These are phyloP conservation scores for Mangifera indica DNA, from an alignment of 345 rosid genomes.

Conservation along the genomic window DNA sequence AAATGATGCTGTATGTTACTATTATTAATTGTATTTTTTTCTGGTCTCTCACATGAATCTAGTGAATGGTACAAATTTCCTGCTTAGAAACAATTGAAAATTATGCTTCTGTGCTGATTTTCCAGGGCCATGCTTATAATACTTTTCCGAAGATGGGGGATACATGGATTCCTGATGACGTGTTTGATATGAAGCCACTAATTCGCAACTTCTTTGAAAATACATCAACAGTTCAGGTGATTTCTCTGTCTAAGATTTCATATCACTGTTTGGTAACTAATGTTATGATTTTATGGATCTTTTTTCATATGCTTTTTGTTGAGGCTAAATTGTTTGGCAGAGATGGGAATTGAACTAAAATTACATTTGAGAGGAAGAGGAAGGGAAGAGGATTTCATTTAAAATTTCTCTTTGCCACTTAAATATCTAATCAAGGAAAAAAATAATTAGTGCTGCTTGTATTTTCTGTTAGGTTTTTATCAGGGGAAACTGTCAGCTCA, in stretches of 20 bases:
- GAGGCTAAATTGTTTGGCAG: background rate
- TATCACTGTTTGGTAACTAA: background rate
- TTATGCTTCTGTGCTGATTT: constrained; percentile 13
- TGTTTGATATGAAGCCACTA: constrained; percentile 77
- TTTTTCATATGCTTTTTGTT: background rate
- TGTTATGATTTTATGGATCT: background rate
- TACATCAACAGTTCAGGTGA: constrained; percentile 85
- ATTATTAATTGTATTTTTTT: background rate
- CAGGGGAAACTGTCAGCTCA: background rate
- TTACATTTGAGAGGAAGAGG: background rate
- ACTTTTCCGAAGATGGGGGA: constrained; percentile 97
- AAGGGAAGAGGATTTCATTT: background rate
- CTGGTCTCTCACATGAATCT: constrained; percentile 6
- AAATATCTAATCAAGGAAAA: background rate
- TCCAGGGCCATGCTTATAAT: constrained; percentile 81
- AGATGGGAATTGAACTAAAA: constrained; percentile 3
- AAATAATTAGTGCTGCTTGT: background rate
- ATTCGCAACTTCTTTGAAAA: constrained; percentile 91
- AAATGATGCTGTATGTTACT: constrained; percentile 79
- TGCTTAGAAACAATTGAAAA: background rate
- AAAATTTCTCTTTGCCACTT: background rate
- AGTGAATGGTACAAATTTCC: background rate
- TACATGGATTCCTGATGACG: constrained; percentile 78
- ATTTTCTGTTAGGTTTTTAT: background rate
- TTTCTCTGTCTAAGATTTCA: background rate